Base-by-base conservation (phyloP, 306 rosid genomes). In the Rosa chinensis region DNA sequence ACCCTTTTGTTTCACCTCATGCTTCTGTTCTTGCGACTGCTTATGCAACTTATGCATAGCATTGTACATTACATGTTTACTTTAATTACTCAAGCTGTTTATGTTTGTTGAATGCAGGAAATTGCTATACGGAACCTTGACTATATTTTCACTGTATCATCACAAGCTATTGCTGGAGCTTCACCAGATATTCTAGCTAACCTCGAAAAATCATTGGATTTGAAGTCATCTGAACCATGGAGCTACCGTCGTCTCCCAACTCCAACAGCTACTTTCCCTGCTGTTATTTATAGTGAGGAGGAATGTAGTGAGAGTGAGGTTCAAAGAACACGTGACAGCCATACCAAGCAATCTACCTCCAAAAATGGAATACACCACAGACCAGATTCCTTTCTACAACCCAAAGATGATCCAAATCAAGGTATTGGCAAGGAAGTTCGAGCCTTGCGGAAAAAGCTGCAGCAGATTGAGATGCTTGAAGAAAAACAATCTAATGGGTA, bases 391-490 rank as follows among this genome's bases (percentile, higher is more conserved):
- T 91, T 94, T 86, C 86, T 92, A 53, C 91, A 69, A 78, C 94
- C 93, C 72, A 86, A 77, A 78, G 91, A 88, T 56, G 89, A 91
- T 49, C 83, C 80, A 16, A 73, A 79, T 84, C 83, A 72, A 55
- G 94, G 77, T 74, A 76, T 74, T 28, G 80, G 88, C 73, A 94
- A 89, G 81, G 80, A 85, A 66, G 85, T 94, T 59, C 90, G 97
- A 78, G 93, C 95, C 61, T 80, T 94, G 79, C 63, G 93, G 83
- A 94, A 94, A 79, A 94, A 94, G 92, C 82, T 94, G 88, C 98
- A 94, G 91, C 98, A 92, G 86, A 92, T 91, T 87, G 97, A 91
- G 84, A 91, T 94, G 97, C 98, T 94, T 39, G 95, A 94, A 87
- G 91, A 78, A 37, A 94, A 94, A 87, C 97, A 87, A 85, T 86